Base-by-base conservation (phyloP, 208 protist species). In the Trypanosoma scelopori region DNA sequence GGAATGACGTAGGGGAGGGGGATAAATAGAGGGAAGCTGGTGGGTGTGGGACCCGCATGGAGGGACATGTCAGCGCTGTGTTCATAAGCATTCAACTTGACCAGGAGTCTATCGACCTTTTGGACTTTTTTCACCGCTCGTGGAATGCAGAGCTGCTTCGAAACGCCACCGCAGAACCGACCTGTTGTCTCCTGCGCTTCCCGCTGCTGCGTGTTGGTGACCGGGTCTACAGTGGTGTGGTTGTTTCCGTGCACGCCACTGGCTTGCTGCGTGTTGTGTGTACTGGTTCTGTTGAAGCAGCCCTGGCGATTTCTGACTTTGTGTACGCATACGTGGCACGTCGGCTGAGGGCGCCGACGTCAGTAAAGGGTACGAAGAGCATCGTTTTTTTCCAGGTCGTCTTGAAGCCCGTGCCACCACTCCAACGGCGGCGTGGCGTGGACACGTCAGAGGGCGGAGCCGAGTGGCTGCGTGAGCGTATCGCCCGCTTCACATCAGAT, bases 111-210 rank as follows among this genome's bases (percentile, higher is more conserved):
- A 55, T 71, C 37, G 65, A 80, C 37, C 11, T 80, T 12, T 18
- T 76, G 6, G 43, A 71, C 6, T 57, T 80, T 43, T 71, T 74
- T 32, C 22, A 66, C 32, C 60, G 55, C 18, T 46, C 56, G n/a
- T 81, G 76, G 76, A 81, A 81, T 55, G 67, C 59, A 32, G 76
- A 81, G 55, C 35, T 81, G 28, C 9, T 67, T 20, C 74, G 79
- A 13, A 78, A 67, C 28, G 46, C 37, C 11, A 48, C 64, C 18
- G 27, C 49, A 2, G 79, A 81, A 39, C 39, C 71, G 1, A 60
- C 60, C 0, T 39, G 66, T 6, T 81, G 69, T 42, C 41, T 70
- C 28, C 39, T 84, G 15, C 73, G 74, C 22, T 68, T 84, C 25
- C 79, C 79, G n/a, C 58, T 71, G 13, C 39, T 84, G 5, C 48